Evolutionary conservation across 2,329 filamentous ascomycete species (phyloP), one percentile per base, ranked within the genome.

Genomic region (Ciborinia camelliae): DNA sequence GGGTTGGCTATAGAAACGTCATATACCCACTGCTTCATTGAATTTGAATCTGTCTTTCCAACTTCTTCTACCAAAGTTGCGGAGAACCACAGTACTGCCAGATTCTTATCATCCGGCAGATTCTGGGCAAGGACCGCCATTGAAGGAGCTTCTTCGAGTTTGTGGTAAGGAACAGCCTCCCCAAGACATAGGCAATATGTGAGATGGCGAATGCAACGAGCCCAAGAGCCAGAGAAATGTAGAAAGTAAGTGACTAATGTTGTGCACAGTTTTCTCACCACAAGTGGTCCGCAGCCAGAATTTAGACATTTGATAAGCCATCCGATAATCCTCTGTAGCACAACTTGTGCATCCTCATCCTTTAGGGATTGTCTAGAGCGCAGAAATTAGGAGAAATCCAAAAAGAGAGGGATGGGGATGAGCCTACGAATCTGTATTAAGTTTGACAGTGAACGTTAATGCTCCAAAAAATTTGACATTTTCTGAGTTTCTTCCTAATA

Each of bases 391-490:
- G 57, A 64, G 12, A 50, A 60, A 61, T 23, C n/a, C 28, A 20
- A 23, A 35, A 50, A 35, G 14, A 48, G 1, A 23, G 18, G 32
- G 4, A 32, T 20, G 30, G 28, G 6, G 14, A 10, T 20, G 18
- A 26, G 72, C 81, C 68, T 79, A 90, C 89, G 88, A 91, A 74
- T 95, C 91, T n/a, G 88, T 89, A 75, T 98, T 97, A 65, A 98
- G 85, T 78, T 98, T 99, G 71, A 98, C 87, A 59, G 92, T 96
- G 70, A 97, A 89, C 0, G 94, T 98, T 66, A 97, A 82, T 37
- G 93, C 94, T 18, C 92, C 95, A 75, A 96, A 97, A 78, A 98
- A 98, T 69, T 90, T 89, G 70, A 95, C 86, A 72, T 93, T 89
- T 67, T 90, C 84, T 70, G 91, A 87, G 28, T 84, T 79, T 67